Evolutionary conservation across 306 rosid genomes (phyloP).

Genomic region (Gynostemma pentaphyllum): DNA sequence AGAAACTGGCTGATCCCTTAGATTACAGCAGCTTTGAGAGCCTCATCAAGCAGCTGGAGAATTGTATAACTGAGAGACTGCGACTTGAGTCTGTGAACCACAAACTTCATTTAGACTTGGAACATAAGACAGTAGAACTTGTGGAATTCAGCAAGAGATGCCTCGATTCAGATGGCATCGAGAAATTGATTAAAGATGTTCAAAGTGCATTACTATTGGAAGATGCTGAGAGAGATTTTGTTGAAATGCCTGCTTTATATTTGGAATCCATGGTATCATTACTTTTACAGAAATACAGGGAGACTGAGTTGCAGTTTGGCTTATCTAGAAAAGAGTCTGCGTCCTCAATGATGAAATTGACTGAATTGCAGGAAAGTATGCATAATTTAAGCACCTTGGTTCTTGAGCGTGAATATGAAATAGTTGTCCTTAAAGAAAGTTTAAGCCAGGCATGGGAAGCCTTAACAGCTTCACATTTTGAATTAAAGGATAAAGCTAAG

Average conservation of each 20-base stretch:
- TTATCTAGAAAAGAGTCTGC: slow-evolving; percentile 36
- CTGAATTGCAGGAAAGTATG: slow-evolving; percentile 45
- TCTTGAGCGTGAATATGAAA: slow-evolving; percentile 65
- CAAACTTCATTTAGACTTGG: slow-evolving; percentile 53
- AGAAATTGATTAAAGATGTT: slow-evolving; percentile 48
- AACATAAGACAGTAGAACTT: slow-evolving; percentile 38
- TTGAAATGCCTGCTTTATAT: slow-evolving; percentile 34
- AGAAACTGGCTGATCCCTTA: slow-evolving; percentile 41
- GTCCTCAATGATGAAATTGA: slow-evolving; percentile 36
- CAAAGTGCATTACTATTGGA: slow-evolving; percentile 40
- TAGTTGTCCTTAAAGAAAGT: slow-evolving; percentile 60
- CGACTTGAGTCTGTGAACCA: slow-evolving; percentile 45
- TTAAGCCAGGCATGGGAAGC: slow-evolving; percentile 60
- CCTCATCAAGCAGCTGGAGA: slow-evolving; percentile 42
- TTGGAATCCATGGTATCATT: slow-evolving; percentile 44
- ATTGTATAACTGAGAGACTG: slow-evolving; percentile 31
- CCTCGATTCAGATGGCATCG: slow-evolving; percentile 39
- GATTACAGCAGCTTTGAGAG: slow-evolving; percentile 43
- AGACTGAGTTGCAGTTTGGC: slow-evolving; percentile 42
- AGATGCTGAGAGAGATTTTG: slow-evolving; percentile 20
- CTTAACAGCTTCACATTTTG: slow-evolving; percentile 36
- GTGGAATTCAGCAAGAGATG: slow-evolving; percentile 48
- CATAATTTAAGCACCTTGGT: slow-evolving; percentile 28
- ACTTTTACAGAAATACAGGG: slow-evolving; percentile 60
- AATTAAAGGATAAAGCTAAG: slow-evolving; percentile 40